Evolutionary conservation across 352 stramenopile genomes (phyloP), one percentile per base, ranked within the genome.

Genomic region (Globisporangium polare): DNA sequence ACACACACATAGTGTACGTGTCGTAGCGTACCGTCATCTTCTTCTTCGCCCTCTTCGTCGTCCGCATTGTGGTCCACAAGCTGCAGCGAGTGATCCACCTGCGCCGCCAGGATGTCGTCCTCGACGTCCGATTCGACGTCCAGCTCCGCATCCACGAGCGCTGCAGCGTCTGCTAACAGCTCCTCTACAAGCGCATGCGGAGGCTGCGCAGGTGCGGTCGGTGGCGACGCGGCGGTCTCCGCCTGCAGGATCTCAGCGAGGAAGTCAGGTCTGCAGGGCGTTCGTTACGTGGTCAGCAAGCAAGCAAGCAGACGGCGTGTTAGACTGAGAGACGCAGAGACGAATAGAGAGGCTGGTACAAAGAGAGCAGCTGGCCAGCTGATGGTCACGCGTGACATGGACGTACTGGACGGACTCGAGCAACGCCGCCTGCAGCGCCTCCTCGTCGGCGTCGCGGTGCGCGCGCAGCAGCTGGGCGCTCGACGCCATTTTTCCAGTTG

Each of bases 201-300:
- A 5, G 49, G 49, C 29, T 42, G 27, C 5, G 26, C 26, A 15
- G 15, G 3, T 17, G 27, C 15, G 1, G 29, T 1, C 4, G 26
- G 0, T 1, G 31, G 18, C 20, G 18, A 24, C 20, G 51, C 24
- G 43, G 17, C 15, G 35, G 65, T 56, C 60, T 92, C 83, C 0
- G 78, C 80, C n/a, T 80, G 63, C n/a, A 92, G 58, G 50, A 92
- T 92, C 65, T 89, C 74, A 0, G 71, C 78, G 58, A 92, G 64
- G 65, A 78, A 92, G 60, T 92, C 83, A 1, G 72, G 77, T 70
- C 80, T 90, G 27, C 17, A 41, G 2, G 7, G 20, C 15, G 8
- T 15, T 8, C 20, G 8, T 15, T 8, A 39, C 12, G 10, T 26
- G 15, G 18, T 26, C 15, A 39, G 10, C 9, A 53, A 35, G 12